These are phyloP conservation scores for Dryadomyces quercus-mongolicae DNA, from an alignment of 2,329 filamentous ascomycete species.

Conservation along the genomic window DNA sequence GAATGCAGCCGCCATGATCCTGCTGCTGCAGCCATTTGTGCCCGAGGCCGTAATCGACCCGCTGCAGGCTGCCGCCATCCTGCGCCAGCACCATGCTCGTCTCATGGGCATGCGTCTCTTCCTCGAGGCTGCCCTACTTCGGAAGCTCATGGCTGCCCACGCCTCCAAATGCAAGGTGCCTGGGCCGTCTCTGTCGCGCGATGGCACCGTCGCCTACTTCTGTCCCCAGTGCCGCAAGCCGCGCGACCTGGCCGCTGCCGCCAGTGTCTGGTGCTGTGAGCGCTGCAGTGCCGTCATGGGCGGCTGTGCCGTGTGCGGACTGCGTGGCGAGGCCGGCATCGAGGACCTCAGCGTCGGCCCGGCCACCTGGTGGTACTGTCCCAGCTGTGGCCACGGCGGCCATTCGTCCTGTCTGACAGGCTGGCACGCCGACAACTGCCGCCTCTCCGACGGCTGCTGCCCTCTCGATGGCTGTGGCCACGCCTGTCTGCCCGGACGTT, in stretches of 20 bases:
- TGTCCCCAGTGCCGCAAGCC: slow-evolving; percentile 46
- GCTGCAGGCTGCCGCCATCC: slow-evolving; percentile 41
- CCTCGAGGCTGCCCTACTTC: slow-evolving; percentile 46
- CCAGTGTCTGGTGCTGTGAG: slow-evolving; percentile 45
- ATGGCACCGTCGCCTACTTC: slow-evolving; percentile 39
- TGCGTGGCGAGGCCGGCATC: slow-evolving; percentile 25
- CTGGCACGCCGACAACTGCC: slow-evolving; percentile 34
- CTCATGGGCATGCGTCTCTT: slow-evolving; percentile 49
- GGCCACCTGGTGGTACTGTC: slow-evolving; percentile 51
- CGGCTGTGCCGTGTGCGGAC: slow-evolving; percentile 47
- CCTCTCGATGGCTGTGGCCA: slow-evolving; percentile 55
- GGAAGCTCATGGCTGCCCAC: slow-evolving; percentile 37
- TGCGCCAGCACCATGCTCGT: slow-evolving; percentile 47
- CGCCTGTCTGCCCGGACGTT: slow-evolving; percentile 46
- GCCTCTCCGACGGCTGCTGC: slow-evolving; percentile 43
- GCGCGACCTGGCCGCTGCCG: slow-evolving; percentile 22
- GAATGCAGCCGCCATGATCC: slow-evolving; percentile 47
- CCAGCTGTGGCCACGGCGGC: slow-evolving; percentile 49
- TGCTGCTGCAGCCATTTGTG: slow-evolving; percentile 46
- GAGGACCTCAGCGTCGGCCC: slow-evolving; percentile 16
- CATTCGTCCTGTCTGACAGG: slow-evolving; percentile 46
- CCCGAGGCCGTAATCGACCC: slow-evolving; percentile 41
- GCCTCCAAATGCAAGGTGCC: slow-evolving; percentile 39
- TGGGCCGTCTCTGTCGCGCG: slow-evolving; percentile 28
- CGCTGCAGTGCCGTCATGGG: slow-evolving; percentile 40